These are phyloP conservation scores for Hypomontagnella submonticulosa DNA, from an alignment of 495 filamentous ascomycete genomes.

Conservation along the genomic window DNA sequence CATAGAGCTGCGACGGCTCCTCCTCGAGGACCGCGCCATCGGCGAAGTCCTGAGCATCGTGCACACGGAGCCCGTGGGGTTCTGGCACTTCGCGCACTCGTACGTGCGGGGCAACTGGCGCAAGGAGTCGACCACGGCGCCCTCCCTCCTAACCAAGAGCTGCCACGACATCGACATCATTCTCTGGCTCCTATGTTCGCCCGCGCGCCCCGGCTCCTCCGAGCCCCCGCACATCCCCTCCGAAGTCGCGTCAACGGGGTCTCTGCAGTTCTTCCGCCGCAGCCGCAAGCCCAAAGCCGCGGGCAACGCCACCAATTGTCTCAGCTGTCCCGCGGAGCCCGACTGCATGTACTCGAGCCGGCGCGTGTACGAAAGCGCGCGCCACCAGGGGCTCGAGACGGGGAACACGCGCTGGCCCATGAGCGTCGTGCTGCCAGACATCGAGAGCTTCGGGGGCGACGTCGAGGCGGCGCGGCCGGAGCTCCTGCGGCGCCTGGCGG, in stretches of 20 bases:
- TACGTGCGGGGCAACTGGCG: slow-evolving; percentile 98
- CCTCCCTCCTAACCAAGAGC: slow-evolving; percentile 89
- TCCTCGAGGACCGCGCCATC: slow-evolving; percentile 76
- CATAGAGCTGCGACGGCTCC: slow-evolving; percentile 78
- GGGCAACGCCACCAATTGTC: slow-evolving; percentile 84
- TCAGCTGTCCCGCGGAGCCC: slow-evolving; percentile 75
- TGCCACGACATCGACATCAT: slow-evolving; percentile 95
- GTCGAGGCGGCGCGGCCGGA: slow-evolving; percentile 52
- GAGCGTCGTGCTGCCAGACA: slow-evolving; percentile 87
- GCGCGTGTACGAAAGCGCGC: slow-evolving; percentile 74
- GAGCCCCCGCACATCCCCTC: slow-evolving; percentile 76
- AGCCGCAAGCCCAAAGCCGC: slow-evolving; percentile 78
- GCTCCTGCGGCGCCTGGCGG: slow-evolving; percentile 64
- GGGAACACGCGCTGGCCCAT: slow-evolving; percentile 82
- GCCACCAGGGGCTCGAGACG: slow-evolving; percentile 56
- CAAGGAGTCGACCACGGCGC: slow-evolving; percentile 74
- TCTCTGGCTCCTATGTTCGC: slow-evolving; percentile 85
- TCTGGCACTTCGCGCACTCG: slow-evolving; percentile 95
- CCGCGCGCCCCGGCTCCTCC: slow-evolving; percentile 49
- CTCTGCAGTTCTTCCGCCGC: slow-evolving; percentile 76
- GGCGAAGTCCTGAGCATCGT: slow-evolving; percentile 89
- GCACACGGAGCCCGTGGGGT: slow-evolving; percentile 93
- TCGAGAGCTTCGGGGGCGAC: slow-evolving; percentile 73
- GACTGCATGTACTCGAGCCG: slow-evolving; percentile 86
- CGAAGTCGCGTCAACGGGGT: slow-evolving; percentile 76